Conservation (phyloP, 1,139 yeast species). For the Zygoascus meyerae region DNA sequence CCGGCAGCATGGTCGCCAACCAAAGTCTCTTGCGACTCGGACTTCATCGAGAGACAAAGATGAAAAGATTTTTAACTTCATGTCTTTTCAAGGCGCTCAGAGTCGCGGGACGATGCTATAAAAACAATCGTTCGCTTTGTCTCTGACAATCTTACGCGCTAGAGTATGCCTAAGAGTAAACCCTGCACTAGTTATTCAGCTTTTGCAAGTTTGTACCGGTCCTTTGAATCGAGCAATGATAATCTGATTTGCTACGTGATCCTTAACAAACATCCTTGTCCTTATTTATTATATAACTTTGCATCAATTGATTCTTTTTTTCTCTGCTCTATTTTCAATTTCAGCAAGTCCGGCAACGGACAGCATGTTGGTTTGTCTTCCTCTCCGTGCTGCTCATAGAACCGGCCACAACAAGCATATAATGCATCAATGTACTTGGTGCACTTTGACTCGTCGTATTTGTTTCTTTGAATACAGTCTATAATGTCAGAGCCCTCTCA, state of each 20-base stretch:
- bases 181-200: conserved; percentile 7
- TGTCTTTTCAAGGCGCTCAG: conserved; percentile 24
- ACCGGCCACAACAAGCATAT: conserved; percentile 57
- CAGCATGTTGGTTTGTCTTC: conserved; percentile 57
- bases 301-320: conserved; percentile 26
- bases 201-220: conserved; percentile 20
- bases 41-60: too few species aligned
- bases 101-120: conserved; percentile 22
- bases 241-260: conserved; percentile 20
- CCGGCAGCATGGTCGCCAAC: too few species aligned
- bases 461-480: conserved; percentile 48
- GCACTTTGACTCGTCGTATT: conserved; percentile 61
- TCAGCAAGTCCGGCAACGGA: conserved; percentile 52
- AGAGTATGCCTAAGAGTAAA: conserved; percentile 20
- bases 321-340: conserved; percentile 54
- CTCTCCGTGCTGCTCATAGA: conserved; percentile 50
- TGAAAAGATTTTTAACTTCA: conserved; percentile 3
- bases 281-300: conserved; percentile 14
- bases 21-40: too few species aligned
- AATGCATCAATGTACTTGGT: conserved; percentile 51
- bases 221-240: conserved; percentile 22
- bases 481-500: conserved; percentile 4
- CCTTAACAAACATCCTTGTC: conserved; percentile 22
- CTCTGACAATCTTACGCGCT: conserved; percentile 22
- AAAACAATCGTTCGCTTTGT: conserved; percentile 20